A percentile compares a stretch with the other conserved stretches of the same genome.
Conservation (phyloP, 306 rosid species). For the Nissolia schottii region DNA sequence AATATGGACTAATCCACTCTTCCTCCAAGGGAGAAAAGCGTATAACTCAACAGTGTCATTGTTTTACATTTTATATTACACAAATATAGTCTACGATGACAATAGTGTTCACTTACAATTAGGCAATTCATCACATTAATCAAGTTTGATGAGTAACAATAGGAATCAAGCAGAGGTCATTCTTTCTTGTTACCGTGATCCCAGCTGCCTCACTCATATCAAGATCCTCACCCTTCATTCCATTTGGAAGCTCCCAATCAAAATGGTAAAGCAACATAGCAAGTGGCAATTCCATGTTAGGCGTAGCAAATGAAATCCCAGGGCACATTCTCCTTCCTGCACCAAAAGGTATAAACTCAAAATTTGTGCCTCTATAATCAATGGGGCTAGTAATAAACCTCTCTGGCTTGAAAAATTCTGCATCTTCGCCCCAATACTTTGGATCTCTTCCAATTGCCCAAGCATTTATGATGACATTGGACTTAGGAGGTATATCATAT, state of each 20-base stretch:
- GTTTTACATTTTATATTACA: too few species aligned
- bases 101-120: too few species aligned
- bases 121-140: neutral
- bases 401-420: conserved; percentile 9
- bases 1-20: too few species aligned
- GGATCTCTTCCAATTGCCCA: conserved; percentile 31
- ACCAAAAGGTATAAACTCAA: conserved; percentile 24
- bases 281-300: conserved; percentile 4
- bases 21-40: too few species aligned
- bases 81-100: too few species aligned
- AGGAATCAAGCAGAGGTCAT: neutral
- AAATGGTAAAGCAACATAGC: conserved; percentile 20
- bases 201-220: conserved; percentile 23
- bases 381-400: neutral
- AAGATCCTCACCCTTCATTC: neutral
- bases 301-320: conserved; percentile 9
- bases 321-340: conserved; percentile 42
- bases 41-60: too few species aligned
- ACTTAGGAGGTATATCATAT: conserved; percentile 18
- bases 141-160: neutral
- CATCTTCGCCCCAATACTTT: conserved; percentile 9
- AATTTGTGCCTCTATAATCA: conserved; percentile 19
- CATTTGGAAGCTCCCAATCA: conserved; percentile 31
- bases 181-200: neutral
- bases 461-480: conserved; percentile 21